Conservation (phyloP, 495 filamentous ascomycete species). For the Copromyces sp. region DNA sequence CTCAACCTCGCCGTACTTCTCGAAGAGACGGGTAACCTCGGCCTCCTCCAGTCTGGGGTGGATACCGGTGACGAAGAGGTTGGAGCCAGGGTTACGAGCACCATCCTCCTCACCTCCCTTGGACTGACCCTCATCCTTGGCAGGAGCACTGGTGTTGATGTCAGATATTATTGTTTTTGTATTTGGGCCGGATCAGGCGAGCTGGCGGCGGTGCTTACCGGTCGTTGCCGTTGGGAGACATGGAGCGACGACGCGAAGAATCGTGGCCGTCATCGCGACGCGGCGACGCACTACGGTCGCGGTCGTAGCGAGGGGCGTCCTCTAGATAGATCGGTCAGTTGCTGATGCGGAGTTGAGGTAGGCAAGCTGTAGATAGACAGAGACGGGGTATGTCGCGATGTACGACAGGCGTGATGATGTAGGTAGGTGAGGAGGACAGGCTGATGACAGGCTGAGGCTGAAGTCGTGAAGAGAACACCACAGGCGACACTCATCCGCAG, state of each 20-base stretch:
- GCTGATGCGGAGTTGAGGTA: not conserved
- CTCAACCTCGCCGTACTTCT: conserved; percentile 97
- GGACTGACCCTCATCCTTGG: conserved; percentile 27
- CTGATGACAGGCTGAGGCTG: not conserved
- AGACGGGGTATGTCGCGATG: not conserved
- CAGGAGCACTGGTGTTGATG: conserved; percentile 12
- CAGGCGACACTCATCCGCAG: not conserved
- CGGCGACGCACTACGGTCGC: conserved; percentile 86
- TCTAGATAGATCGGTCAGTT: conserved; percentile 37
- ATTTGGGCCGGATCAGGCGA: conserved; percentile 24
- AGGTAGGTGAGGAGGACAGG: not conserved
- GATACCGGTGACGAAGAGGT: conserved; percentile 98
- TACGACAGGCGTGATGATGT: not conserved
- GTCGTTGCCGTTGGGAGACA: conserved; percentile 56
- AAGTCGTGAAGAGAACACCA: not conserved
- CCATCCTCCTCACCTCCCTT: conserved; percentile 62
- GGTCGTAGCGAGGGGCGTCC: conserved; percentile 64
- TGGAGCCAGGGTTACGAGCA: conserved; percentile 84
- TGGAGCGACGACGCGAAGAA: conserved; percentile 59
- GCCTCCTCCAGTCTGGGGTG: conserved; percentile 86
- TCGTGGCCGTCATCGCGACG: conserved; percentile 63
- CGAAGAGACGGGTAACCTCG: conserved; percentile 88
- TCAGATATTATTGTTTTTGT: conserved; percentile 21
- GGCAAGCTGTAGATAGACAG: not conserved
- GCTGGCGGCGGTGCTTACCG: conserved; percentile 54